phyloP scores from a whole-genome alignment of 129 eudicot species.

The Rutidosis leptorrhynchoides region DNA sequence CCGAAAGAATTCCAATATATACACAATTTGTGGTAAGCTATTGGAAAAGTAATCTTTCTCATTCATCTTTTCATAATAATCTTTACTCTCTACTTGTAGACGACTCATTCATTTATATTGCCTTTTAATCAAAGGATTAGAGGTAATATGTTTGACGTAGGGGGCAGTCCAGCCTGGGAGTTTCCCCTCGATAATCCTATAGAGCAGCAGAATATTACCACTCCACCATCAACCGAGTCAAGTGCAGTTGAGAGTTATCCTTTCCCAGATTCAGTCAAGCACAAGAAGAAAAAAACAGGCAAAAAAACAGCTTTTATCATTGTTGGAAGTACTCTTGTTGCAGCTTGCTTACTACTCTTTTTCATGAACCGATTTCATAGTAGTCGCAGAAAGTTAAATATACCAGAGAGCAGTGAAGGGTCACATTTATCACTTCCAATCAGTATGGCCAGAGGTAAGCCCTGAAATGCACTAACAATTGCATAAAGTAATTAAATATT shows the following conservation, averaged over 20 bases:
- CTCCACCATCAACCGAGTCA: constrained; percentile 71
- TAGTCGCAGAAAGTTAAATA: constrained; percentile 28
- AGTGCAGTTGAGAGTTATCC: constrained; percentile 63
- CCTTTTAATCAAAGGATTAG: constrained; percentile 50
- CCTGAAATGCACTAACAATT: not conserved
- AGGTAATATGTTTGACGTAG: constrained; percentile 62
- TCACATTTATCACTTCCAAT: constrained; percentile 50
- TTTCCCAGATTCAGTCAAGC: constrained; percentile 26
- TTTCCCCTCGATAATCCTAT: constrained; percentile 53
- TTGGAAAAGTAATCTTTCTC: not conserved
- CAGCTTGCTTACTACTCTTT: constrained; percentile 45
- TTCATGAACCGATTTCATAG: constrained; percentile 33
- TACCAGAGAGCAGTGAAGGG: constrained; percentile 33
- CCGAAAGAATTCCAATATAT: constrained; percentile 73
- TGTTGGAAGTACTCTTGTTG: constrained; percentile 45
- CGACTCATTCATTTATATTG: not conserved
- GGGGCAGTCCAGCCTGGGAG: constrained; percentile 71
- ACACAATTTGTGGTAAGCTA: constrained; percentile 64
- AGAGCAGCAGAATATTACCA: constrained; percentile 40
- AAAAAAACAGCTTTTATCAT: constrained; percentile 32
- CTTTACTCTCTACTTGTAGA: constrained; percentile 7
- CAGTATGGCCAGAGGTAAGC: constrained; percentile 56
- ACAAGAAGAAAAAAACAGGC: constrained; percentile 43
- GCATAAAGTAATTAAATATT: constrained; percentile 7
- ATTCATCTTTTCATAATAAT: not conserved